These are phyloP conservation scores for Pichia eremophila DNA, from an alignment of 805 yeast genomes.

Conservation along the genomic window DNA sequence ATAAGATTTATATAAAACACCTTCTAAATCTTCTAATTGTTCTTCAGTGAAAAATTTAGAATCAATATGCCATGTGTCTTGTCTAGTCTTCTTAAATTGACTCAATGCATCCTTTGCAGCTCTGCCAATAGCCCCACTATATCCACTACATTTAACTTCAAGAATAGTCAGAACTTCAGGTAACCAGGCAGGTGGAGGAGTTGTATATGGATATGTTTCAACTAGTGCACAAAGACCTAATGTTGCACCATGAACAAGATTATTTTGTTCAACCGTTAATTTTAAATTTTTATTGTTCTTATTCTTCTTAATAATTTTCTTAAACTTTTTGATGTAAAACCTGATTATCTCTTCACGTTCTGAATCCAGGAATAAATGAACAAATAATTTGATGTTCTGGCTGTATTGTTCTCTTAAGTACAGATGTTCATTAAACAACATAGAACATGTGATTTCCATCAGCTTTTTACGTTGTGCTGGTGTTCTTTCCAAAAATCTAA, in stretches of 20 bases:
- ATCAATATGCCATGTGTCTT: conserved; percentile 95
- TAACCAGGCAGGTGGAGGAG: conserved; percentile 90
- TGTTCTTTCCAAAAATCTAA: conserved; percentile 50
- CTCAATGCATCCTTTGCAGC: conserved; percentile 76
- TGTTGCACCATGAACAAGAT: conserved; percentile 71
- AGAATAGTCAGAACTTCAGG: conserved; percentile 62
- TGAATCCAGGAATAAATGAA: conserved; percentile 51
- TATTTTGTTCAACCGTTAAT: conserved; percentile 32
- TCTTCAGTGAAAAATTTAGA: conserved; percentile 61
- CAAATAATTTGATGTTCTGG: conserved; percentile 65
- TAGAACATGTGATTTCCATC: conserved; percentile 39
- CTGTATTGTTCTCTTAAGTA: conserved; percentile 74
- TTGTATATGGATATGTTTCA: conserved; percentile 79
- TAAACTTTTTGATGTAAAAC: conserved; percentile 35
- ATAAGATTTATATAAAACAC: conserved; percentile 87
- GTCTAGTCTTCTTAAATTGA: conserved; percentile 81
- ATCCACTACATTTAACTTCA: conserved; percentile 61
- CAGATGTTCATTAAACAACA: conserved; percentile 53
- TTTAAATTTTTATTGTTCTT: conserved; percentile 23
- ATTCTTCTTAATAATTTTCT: conserved; percentile 31
- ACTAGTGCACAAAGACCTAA: conserved; percentile 83
- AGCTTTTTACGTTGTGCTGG: conserved; percentile 38
- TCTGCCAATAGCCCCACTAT: conserved; percentile 71
- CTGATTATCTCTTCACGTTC: conserved; percentile 35
- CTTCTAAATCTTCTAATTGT: conserved; percentile 85